These are phyloP conservation scores for Rubia tinctorum DNA, from an alignment of 305 asterid species.

Conservation along the genomic window DNA sequence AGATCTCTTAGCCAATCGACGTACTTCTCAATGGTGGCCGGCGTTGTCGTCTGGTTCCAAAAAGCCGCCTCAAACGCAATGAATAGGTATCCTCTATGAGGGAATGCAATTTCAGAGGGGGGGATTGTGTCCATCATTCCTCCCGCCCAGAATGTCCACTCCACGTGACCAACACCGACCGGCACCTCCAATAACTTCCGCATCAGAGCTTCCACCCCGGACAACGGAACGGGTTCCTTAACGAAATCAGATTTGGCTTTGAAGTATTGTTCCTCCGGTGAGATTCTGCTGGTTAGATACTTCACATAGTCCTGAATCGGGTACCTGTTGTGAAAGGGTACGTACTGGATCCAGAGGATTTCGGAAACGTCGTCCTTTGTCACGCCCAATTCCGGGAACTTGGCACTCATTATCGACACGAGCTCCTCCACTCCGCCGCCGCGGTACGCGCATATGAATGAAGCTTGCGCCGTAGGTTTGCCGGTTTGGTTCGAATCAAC, in stretches of 20 bases:
- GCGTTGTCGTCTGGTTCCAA: conserved; percentile 9
- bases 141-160: conserved; percentile 19
- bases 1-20: conserved; percentile 11
- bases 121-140: conserved; percentile 20
- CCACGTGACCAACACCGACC: neutral
- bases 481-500: neutral
- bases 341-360: conserved; percentile 13
- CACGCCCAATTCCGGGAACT: conserved; percentile 4
- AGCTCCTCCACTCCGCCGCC: conserved; percentile 1
- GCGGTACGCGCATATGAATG: conserved; percentile 3
- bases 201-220: conserved; percentile 16
- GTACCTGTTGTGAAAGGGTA: neutral
- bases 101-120: conserved; percentile 16
- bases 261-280: neutral
- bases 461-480: neutral
- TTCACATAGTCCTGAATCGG: neutral
- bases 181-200: conserved; percentile 2
- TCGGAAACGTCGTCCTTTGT: conserved; percentile 1
- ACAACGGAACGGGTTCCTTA: conserved; percentile 14
- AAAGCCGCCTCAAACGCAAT: neutral
- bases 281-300: neutral
- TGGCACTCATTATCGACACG: neutral
- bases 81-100: conserved; percentile 14
- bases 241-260: conserved; percentile 19
- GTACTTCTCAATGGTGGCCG: neutral